Evolutionary conservation across 441 rosid genomes (phyloP).

Genomic region (Sinapis alba): DNA sequence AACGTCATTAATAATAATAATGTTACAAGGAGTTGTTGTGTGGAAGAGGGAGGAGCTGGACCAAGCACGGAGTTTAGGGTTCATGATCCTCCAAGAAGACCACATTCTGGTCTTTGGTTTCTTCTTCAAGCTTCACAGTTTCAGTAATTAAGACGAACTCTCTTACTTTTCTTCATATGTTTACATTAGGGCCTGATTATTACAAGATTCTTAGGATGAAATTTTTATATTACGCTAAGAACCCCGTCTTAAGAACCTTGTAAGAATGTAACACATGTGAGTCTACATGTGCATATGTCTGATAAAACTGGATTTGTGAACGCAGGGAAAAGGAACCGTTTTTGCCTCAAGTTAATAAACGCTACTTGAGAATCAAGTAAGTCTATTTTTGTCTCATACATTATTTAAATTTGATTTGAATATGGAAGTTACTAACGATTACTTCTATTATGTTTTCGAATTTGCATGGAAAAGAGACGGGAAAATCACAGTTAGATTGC

Average conservation of each 20-base stretch:
- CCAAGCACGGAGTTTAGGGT: conserved; percentile 73
- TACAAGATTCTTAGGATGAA: no score
- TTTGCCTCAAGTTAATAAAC: conserved; percentile 88
- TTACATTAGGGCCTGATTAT: not conserved
- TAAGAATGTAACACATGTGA: not conserved
- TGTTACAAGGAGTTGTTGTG: conserved; percentile 14
- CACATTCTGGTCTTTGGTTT: conserved; percentile 95
- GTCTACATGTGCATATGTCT: not conserved
- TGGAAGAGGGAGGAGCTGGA: conserved; percentile 47
- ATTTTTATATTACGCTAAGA: no score
- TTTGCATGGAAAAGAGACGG: conserved; percentile 66
- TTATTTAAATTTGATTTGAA: not conserved
- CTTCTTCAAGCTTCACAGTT: conserved; percentile 78
- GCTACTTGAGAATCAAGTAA: conserved; percentile 99
- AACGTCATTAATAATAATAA: conserved; percentile 16
- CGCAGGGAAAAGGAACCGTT: conserved; percentile 86
- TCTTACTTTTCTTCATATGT: not conserved
- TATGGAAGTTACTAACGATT: conserved; percentile 2
- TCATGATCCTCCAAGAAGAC: conserved; percentile 79
- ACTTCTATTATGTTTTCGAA: not conserved
- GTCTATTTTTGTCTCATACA: not conserved
- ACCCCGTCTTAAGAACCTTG: no score
- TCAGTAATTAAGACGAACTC: conserved; percentile 59
- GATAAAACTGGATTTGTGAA: conserved; percentile 27
- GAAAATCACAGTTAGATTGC: conserved; percentile 87